Base-by-base conservation (phyloP, 176 grass and related monocot genomes). In the Luzula sylvatica region DNA sequence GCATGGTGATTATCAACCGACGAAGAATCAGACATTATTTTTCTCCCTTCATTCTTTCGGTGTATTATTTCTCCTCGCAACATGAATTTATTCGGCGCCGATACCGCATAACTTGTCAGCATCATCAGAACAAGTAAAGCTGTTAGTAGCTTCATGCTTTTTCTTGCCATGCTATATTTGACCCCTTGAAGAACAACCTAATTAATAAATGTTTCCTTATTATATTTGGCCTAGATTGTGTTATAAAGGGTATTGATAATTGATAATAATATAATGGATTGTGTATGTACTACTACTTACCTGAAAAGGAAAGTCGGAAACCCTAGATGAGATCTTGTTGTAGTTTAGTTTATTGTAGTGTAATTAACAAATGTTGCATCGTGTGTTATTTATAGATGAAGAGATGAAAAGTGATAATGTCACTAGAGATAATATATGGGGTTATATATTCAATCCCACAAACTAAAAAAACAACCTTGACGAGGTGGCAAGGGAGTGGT, bases 291-390 rank as follows among this genome's bases (percentile, higher is more conserved):
- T 59, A 18, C 50, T 42, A 47, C 52, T 70, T 70, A 60, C 67
- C 67, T 48, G 40, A 70, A 70, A 60, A 15, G 53, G 67, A n/a
- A n/a, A n/a, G n/a, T n/a, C n/a, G n/a, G n/a, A 70, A 70, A 70
- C 42, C 25, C 26, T 70, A 51, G 25, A n/a, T n/a, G n/a, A n/a
- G n/a, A 70, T 58, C 53, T 58, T 59, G 22, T 56, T 48, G 40
- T n/a, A n/a, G n/a, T 17, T 56, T 55, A 9, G 27, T 56, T 56
- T n/a, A n/a, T n/a, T n/a, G n/a, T n/a, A 42, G 46, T 20, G 26
- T 45, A 49, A 13, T 50, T 60, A 58, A 51, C n/a, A 70, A 70
- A 40, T 59, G 19, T 2, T 24, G 20, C 30, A n/a, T n/a, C 46
- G 42, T 27, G 23, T 19, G 42, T 58, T 70, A 70, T 70, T 70